Base-by-base conservation (phyloP, 768 basidiomycete genomes). In the Mycena kentingensis region DNA sequence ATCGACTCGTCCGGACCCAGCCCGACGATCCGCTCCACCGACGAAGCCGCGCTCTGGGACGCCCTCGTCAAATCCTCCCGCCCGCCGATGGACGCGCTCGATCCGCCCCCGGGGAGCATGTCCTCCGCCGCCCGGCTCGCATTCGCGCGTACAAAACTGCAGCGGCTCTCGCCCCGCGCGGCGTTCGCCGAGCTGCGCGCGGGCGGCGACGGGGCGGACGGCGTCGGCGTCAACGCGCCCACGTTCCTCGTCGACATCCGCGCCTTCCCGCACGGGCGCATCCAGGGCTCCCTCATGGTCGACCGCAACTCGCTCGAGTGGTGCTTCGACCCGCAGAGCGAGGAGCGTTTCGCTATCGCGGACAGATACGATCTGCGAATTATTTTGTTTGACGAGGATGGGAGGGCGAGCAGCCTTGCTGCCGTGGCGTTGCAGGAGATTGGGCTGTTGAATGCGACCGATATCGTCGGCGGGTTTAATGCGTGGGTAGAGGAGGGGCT, bases 181-280 rank as follows among this genome's bases (percentile, higher is more conserved):
- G 88, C 88, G 1, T 81, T 77, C 63, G 74, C 76, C 1, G 82
- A 87, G 60, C 75, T 90, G 5, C 74, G 76, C 26, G 77, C 79
- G 34, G 71, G 76, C 5, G n/a, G n/a, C n/a, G n/a, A n/a, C n/a
- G n/a, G n/a, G n/a, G n/a, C 41, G 8, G 22, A 19, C 41, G 21
- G 13, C 41, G 7, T 19, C 25, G 69, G 74, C 24, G 73, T 79
- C 32, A 75, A 72, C 4, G 82, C 81, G 34, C 87, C 88, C 1
- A 84, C 83, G 1, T 78, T 90, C 49, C 74, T 92, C 35, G 88
- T 92, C 6, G 90, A 91, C 65, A 90, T 91, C 46, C 83, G 90
- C 6, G 13, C 13, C 13, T 19, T 8, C 74, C 5, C 65, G 64
- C 41, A 79, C 27, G 90, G 90, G 0, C 75, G 70, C 0, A 85